Percentiles rank a stretch among this genome's conserved stretches.
These are phyloP conservation scores for Metarhizium guizhouense DNA, from an alignment of 2,329 filamentous ascomycete genomes.

Conservation along the genomic window DNA sequence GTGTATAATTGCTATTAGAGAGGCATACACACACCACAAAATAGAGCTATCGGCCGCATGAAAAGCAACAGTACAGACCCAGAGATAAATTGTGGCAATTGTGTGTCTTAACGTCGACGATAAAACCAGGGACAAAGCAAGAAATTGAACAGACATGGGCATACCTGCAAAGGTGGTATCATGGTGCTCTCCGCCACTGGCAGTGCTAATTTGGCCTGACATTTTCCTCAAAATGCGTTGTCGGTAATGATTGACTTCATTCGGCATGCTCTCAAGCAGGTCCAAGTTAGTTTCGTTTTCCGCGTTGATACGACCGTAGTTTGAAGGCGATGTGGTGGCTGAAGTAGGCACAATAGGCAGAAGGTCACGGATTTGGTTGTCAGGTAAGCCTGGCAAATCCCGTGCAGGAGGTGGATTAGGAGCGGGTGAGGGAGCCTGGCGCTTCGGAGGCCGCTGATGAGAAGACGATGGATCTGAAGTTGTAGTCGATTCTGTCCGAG, in stretches of 20 bases:
- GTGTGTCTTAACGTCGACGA: neutral
- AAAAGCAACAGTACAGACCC: neutral
- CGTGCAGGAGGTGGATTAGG: neutral
- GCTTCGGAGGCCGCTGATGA: neutral
- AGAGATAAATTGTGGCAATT: neutral
- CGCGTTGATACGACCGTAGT: constrained; percentile 26
- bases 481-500: neutral
- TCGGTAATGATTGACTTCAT: constrained; percentile 8
- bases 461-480: neutral
- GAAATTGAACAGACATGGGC: neutral
- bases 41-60: neutral
- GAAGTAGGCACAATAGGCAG: constrained; percentile 10
- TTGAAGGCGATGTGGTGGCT: constrained; percentile 11
- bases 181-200: neutral
- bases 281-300: constrained; percentile 26
- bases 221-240: neutral
- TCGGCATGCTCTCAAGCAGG: constrained; percentile 19
- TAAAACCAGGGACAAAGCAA: neutral
- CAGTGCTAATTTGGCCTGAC: neutral
- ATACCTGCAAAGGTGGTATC: neutral
- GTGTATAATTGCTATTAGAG: no score
- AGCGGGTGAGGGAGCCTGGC: neutral
- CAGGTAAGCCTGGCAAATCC: neutral
- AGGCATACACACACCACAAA: no score
- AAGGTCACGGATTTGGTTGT: constrained; percentile 1